Evolutionary conservation across 768 basidiomycete genomes (phyloP).

Genomic region (Leucosporidium yakuticum): DNA sequence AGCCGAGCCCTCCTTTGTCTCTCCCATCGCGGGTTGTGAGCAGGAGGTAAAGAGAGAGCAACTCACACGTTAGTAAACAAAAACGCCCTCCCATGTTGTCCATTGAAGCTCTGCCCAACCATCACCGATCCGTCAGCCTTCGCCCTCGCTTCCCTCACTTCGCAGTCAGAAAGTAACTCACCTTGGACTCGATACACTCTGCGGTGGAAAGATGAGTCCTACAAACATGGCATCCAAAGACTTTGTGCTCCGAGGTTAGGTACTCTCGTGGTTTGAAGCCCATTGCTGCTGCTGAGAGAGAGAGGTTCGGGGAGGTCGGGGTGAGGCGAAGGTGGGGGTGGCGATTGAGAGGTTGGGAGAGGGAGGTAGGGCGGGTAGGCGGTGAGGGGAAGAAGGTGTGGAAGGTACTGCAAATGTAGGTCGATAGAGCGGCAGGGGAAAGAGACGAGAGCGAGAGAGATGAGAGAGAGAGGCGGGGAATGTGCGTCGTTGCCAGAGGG

Average conservation of each 20-base stretch:
- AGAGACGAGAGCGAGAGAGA: no score
- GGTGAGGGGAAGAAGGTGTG: neutral
- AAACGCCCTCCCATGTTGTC: conserved; percentile 91
- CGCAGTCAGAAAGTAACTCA: conserved; percentile 44
- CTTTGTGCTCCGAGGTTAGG: conserved; percentile 60
- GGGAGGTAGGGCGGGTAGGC: neutral
- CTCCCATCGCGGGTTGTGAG: neutral
- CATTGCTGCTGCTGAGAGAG: conserved; percentile 49
- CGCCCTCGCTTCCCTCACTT: neutral
- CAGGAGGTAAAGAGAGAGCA: neutral
- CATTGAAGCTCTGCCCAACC: conserved; percentile 75
- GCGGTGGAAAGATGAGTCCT: conserved; percentile 86
- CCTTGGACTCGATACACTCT: conserved; percentile 83
- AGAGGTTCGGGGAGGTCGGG: neutral
- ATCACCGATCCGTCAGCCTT: neutral
- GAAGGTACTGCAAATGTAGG: neutral
- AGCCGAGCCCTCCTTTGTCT: neutral
- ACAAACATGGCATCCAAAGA: conserved; percentile 82
- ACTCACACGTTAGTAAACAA: conserved; percentile 89
- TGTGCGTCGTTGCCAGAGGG: no score
- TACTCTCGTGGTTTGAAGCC: conserved; percentile 86
- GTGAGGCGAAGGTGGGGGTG: neutral
- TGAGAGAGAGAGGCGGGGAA: no score
- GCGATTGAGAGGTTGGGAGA: neutral
- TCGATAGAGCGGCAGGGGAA: no score